These are phyloP conservation scores for Penicillium sp. DNA, from an alignment of 2,329 filamentous ascomycete species.

Conservation along the genomic window DNA sequence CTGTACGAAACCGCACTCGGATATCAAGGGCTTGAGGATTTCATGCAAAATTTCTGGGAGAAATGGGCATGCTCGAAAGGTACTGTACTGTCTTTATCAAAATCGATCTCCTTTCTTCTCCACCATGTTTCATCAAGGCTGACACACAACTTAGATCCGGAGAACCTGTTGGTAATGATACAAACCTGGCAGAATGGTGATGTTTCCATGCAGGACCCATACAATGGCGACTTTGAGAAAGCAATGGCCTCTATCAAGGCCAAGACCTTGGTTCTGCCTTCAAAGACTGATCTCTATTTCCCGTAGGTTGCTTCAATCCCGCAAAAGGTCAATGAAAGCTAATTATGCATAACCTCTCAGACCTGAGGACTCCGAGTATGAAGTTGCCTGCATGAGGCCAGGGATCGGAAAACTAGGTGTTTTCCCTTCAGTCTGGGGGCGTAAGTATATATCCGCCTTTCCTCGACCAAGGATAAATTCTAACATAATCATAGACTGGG, in stretches of 20 bases:
- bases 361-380: constrained; percentile 70
- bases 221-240: constrained; percentile 60
- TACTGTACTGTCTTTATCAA: constrained; percentile 14
- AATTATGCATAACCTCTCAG: constrained; percentile 33
- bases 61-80: constrained; percentile 65
- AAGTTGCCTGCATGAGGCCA: constrained; percentile 59
- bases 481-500: constrained; percentile 46
- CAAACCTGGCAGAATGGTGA: constrained; percentile 75
- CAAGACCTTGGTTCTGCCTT: constrained; percentile 64
- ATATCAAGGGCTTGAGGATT: constrained; percentile 65
- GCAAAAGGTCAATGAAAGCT: background rate
- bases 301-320: constrained; percentile 47
- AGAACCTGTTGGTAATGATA: constrained; percentile 69
- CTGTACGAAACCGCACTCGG: constrained; percentile 62
- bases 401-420: constrained; percentile 53
- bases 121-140: background rate
- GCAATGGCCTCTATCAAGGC: constrained; percentile 67
- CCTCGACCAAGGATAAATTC: background rate
- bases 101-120: background rate
- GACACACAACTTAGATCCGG: constrained; percentile 51
- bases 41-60: constrained; percentile 72
- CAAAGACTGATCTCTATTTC: constrained; percentile 74
- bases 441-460: constrained; percentile 34
- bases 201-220: constrained; percentile 62
- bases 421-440: constrained; percentile 62